These are phyloP conservation scores for Jatropha podagrica DNA, from an alignment of 441 rosid species.

Conservation along the genomic window DNA sequence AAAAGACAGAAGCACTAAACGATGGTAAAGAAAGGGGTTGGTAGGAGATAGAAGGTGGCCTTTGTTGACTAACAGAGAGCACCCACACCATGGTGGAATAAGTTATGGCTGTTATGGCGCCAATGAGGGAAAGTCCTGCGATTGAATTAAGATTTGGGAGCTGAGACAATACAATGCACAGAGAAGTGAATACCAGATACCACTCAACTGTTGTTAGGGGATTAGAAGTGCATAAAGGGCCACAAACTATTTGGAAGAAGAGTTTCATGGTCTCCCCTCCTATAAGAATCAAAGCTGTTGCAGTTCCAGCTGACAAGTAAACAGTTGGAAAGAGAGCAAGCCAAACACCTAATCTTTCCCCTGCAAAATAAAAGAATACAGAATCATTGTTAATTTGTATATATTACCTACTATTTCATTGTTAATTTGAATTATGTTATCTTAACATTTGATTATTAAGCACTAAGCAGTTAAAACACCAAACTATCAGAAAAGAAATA, in stretches of 20 bases:
- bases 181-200: slow-evolving; percentile 92
- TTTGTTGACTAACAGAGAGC: slow-evolving; percentile 86
- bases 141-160: slow-evolving; percentile 97
- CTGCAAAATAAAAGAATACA: slow-evolving; percentile 36
- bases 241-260: slow-evolving; percentile 89
- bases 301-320: slow-evolving; percentile 93
- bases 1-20: slow-evolving; percentile 56
- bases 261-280: slow-evolving; percentile 97
- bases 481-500: neutral
- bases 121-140: slow-evolving; percentile 90
- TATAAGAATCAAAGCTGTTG: slow-evolving; percentile 79
- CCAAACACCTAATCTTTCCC: slow-evolving; percentile 84
- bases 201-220: slow-evolving; percentile 95
- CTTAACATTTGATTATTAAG: neutral
- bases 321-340: slow-evolving; percentile 93
- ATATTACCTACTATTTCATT: neutral
- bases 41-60: slow-evolving; percentile 77
- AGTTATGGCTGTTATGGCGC: slow-evolving; percentile 92
- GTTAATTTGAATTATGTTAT: neutral
- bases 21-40: slow-evolving; percentile 73
- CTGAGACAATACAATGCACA: slow-evolving; percentile 90
- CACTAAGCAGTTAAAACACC: neutral
- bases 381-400: neutral
- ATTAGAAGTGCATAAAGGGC: slow-evolving; percentile 77
- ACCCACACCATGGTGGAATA: slow-evolving; percentile 96